A percentile compares a stretch with the other conserved stretches of the same genome.
phyloP scores from a whole-genome alignment of 2,329 filamentous ascomycete species.

The Colletotrichum melonis region DNA sequence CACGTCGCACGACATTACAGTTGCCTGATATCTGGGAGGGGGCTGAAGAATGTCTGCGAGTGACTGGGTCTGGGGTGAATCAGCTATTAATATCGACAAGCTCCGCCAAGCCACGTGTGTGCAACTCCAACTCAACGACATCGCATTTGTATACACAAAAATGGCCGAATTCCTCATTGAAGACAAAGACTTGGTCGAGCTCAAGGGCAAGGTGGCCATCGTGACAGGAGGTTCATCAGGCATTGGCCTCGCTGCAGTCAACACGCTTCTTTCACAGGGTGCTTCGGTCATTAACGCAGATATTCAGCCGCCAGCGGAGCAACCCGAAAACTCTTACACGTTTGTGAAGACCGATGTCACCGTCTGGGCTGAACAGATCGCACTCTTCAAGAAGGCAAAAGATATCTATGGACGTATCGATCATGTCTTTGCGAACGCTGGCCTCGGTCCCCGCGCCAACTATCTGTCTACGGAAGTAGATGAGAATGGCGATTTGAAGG shows the following conservation, averaged over 20 bases:
- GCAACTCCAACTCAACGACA: background rate
- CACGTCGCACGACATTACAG: background rate
- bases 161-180: conserved; percentile 60
- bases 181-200: conserved; percentile 53
- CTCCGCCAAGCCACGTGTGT: background rate
- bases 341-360: conserved; percentile 61
- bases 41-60: background rate
- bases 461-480: conserved; percentile 61
- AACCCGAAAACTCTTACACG: conserved; percentile 42
- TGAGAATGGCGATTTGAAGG: conserved; percentile 58
- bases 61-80: background rate
- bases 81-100: background rate
- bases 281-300: conserved; percentile 68
- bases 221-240: conserved; percentile 80
- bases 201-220: conserved; percentile 73
- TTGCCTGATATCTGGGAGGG: background rate
- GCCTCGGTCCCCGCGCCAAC: conserved; percentile 58
- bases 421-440: conserved; percentile 78
- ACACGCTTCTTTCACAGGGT: conserved; percentile 62
- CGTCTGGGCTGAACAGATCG: conserved; percentile 60
- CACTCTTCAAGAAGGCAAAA: conserved; percentile 63
- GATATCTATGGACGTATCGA: conserved; percentile 79
- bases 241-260: conserved; percentile 73
- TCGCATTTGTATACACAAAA: background rate
- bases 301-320: conserved; percentile 53